Percentiles rank a stretch among this genome's conserved stretches.
phyloP scores from a whole-genome alignment of 2,329 filamentous ascomycete genomes.

The Hypoxylon sp. region DNA sequence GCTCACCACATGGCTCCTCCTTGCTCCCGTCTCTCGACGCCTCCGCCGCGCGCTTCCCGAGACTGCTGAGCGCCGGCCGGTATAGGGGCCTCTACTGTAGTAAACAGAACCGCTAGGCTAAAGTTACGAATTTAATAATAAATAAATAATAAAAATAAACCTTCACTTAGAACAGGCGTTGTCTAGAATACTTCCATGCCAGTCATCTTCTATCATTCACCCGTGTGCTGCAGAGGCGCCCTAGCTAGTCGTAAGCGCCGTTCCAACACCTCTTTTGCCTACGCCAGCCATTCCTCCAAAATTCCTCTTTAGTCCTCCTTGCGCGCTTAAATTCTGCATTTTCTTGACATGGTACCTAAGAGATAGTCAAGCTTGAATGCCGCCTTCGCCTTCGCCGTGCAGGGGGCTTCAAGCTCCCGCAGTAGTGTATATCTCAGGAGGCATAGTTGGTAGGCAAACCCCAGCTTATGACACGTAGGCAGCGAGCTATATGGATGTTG shows the following conservation, averaged over 20 bases:
- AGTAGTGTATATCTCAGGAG: not conserved
- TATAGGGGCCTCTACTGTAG: conserved; percentile 12
- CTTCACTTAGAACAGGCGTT: conserved; percentile 14
- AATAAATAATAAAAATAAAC: conserved; percentile 8
- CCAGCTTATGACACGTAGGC: conserved; percentile 1
- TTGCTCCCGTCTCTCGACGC: conserved; percentile 25
- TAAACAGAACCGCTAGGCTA: conserved; percentile 9
- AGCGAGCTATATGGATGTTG: conserved; percentile 11
- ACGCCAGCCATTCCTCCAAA: conserved; percentile 21
- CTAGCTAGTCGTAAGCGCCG: conserved; percentile 37
- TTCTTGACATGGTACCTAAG: conserved; percentile 13
- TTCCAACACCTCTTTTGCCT: conserved; percentile 23
- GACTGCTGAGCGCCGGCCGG: conserved; percentile 28
- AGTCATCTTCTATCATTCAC: conserved; percentile 33
- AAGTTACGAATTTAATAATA: no score
- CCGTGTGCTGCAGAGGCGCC: conserved; percentile 36
- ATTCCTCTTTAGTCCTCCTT: conserved; percentile 22
- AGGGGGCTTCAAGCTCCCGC: conserved; percentile 2
- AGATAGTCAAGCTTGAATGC: not conserved
- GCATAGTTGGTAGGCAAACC: not conserved
- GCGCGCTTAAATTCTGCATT: conserved; percentile 36
- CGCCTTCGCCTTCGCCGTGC: conserved; percentile 17
- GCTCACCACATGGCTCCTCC: conserved; percentile 28
- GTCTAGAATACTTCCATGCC: conserved; percentile 31
- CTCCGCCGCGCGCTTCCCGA: conserved; percentile 37